These are phyloP conservation scores for Ciborinia camelliae DNA, from an alignment of 2,329 filamentous ascomycete genomes.

Conservation along the genomic window DNA sequence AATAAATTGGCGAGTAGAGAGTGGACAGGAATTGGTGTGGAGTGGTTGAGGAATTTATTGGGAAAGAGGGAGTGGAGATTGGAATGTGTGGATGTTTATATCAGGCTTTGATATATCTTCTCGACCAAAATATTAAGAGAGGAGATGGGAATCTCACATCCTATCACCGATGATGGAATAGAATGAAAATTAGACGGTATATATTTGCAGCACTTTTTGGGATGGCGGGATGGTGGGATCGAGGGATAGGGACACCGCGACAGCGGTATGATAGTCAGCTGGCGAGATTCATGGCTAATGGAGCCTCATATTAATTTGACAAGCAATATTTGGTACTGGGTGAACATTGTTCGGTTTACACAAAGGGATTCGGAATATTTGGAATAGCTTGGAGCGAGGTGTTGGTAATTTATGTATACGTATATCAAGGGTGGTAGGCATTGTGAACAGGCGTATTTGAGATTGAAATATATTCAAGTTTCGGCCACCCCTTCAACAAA, in stretches of 20 bases:
- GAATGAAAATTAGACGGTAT: neutral
- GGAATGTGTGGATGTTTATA: slow-evolving; percentile 84
- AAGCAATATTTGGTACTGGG: neutral
- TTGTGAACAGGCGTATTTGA: neutral
- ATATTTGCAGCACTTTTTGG: neutral
- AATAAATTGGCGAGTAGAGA: slow-evolving; percentile 51
- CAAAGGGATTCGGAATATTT: neutral
- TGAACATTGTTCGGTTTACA: neutral
- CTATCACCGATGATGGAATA: neutral
- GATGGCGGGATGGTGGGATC: no score
- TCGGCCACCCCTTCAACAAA: neutral
- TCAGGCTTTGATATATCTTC: slow-evolving; percentile 56
- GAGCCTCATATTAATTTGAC: neutral
- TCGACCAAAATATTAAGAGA: neutral
- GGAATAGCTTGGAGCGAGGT: slow-evolving; percentile 3
- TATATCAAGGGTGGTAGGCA: neutral
- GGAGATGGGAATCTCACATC: neutral
- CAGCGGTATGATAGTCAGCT: neutral
- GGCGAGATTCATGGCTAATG: neutral
- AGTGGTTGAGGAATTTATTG: slow-evolving; percentile 80
- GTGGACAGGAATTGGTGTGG: slow-evolving; percentile 75
- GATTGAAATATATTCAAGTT: neutral
- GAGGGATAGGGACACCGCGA: neutral
- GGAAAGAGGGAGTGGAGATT: slow-evolving; percentile 86
- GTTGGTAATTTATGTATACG: slow-evolving; percentile 4